Evolutionary conservation across 2,329 filamentous ascomycete species (phyloP).

Genomic region (Ceratocystis diversiconidia): DNA sequence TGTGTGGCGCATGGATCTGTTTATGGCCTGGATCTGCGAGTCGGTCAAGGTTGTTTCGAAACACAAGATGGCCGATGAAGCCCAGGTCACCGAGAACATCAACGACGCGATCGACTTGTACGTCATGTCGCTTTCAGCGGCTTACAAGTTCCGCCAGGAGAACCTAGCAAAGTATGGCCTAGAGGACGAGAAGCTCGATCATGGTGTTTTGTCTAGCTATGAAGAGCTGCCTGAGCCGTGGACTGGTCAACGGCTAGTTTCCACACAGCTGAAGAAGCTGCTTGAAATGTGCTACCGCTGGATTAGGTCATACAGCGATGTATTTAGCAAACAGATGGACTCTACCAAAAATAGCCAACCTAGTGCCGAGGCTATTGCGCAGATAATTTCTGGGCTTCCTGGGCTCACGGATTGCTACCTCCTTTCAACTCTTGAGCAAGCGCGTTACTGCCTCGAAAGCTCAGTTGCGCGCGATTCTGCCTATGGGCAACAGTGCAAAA

Average conservation of each 20-base stretch:
- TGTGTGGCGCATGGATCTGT: slow-evolving; percentile 54
- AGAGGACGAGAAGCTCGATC: slow-evolving; percentile 46
- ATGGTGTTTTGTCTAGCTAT: slow-evolving; percentile 51
- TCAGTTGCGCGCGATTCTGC: slow-evolving; percentile 31
- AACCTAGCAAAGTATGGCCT: slow-evolving; percentile 63
- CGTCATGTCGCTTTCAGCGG: slow-evolving; percentile 44
- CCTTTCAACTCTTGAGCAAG: slow-evolving; percentile 38
- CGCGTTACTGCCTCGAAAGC: slow-evolving; percentile 35
- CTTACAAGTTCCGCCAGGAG: slow-evolving; percentile 55
- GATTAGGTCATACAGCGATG: slow-evolving; percentile 34
- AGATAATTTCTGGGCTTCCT: slow-evolving; percentile 36
- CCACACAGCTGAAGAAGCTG: slow-evolving; percentile 47
- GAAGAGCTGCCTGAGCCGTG: slow-evolving; percentile 64
- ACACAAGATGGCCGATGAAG: slow-evolving; percentile 42
- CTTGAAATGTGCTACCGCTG: slow-evolving; percentile 43
- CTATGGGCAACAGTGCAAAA: slow-evolving; percentile 33
- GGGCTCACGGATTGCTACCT: slow-evolving; percentile 41
- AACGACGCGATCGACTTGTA: slow-evolving; percentile 53
- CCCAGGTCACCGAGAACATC: slow-evolving; percentile 40
- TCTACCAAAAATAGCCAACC: slow-evolving; percentile 25
- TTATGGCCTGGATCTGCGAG: slow-evolving; percentile 67
- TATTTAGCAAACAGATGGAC: slow-evolving; percentile 21
- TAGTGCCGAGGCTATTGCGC: slow-evolving; percentile 30
- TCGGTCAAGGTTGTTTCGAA: slow-evolving; percentile 59
- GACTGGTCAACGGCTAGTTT: slow-evolving; percentile 57